Conservation (phyloP, 768 basidiomycete genomes). For the Leccinum rimulosum region DNA sequence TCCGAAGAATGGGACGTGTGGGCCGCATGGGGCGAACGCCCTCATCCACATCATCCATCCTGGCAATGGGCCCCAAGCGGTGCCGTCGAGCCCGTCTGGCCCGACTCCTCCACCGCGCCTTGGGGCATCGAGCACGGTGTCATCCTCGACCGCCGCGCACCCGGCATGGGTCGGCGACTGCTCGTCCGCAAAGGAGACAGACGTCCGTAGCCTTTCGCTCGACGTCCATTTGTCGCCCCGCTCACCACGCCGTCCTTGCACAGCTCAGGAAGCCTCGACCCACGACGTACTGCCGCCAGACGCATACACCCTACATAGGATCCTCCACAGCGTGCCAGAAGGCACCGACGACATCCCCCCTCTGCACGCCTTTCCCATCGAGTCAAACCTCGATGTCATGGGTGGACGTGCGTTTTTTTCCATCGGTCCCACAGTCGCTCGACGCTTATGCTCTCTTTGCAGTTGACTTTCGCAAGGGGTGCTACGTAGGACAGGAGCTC, state of each 20-base stretch:
- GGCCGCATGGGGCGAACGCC: slow-evolving; percentile 67
- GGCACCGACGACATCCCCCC: slow-evolving; percentile 74
- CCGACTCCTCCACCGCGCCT: slow-evolving; percentile 43
- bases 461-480: slow-evolving; percentile 98
- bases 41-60: slow-evolving; percentile 37
- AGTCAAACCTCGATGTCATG: slow-evolving; percentile 93
- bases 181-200: slow-evolving; percentile 65
- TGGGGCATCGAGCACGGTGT: slow-evolving; percentile 58
- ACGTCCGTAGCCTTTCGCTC: slow-evolving; percentile 53
- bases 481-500: slow-evolving; percentile 96
- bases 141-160: slow-evolving; percentile 63
- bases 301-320: slow-evolving; percentile 75
- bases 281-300: slow-evolving; percentile 53
- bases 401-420: slow-evolving; percentile 67
- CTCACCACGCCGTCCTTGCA: slow-evolving; percentile 7
- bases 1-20: slow-evolving; percentile 79
- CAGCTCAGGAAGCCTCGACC: slow-evolving; percentile 53
- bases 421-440: background rate
- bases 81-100: slow-evolving; percentile 76
- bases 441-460: slow-evolving; percentile 15
- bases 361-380: slow-evolving; percentile 84
- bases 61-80: slow-evolving; percentile 70
- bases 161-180: slow-evolving; percentile 76
- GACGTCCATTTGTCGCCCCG: background rate
- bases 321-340: slow-evolving; percentile 85